Base-by-base conservation (phyloP, 192 early-diverging fungal genomes). In the Backusella tuberculispora region DNA sequence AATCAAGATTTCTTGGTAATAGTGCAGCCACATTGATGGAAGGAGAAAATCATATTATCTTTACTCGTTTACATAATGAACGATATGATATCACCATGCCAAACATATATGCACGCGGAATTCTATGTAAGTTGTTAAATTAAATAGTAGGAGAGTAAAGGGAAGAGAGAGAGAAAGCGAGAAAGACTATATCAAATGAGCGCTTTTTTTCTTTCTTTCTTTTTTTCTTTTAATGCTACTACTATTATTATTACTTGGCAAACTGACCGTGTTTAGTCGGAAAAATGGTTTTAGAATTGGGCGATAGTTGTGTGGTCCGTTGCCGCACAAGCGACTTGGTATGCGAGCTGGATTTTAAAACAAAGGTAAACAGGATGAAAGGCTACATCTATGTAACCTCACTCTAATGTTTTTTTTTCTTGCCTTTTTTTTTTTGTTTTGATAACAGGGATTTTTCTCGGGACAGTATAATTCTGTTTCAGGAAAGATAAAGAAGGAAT, bases 51-150 rank as follows among this genome's bases (percentile, higher is more conserved):
- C 81, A 86, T 75, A 85, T 93, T 19, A 76, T 79, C 6, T 88
- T 96, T 74, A 81, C 87, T 37, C 76, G 90, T 81, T 74, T 86
- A 72, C 83, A 89, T 73, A 84, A 88, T 50, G 95, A 98, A 70
- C 86, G 86, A 41, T 97, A 96, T 84, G 78, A 87, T 43, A 90
- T 98, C 71, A 90, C 88, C 0, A 91, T 94, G 80, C 97, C 97
- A 12, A 98, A 98, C 80, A 88, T 97, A 71, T 98, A 97, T 78
- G 97, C 95, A 6, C 88, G 97, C 9, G 94, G 95, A 4, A 93
- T 98, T 47, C 66, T 80, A 26, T 71, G 74, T 74, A 68, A 63
- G 26, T 45, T n/a, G n/a, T 17, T 37, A 44, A 43, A 15, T 17
- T 21, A 43, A 24, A 60, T 24, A 60, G 5, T 60, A 60, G 3